These are phyloP conservation scores for Diplocarpon rosae DNA, from an alignment of 2,329 filamentous ascomycete species.

Conservation along the genomic window DNA sequence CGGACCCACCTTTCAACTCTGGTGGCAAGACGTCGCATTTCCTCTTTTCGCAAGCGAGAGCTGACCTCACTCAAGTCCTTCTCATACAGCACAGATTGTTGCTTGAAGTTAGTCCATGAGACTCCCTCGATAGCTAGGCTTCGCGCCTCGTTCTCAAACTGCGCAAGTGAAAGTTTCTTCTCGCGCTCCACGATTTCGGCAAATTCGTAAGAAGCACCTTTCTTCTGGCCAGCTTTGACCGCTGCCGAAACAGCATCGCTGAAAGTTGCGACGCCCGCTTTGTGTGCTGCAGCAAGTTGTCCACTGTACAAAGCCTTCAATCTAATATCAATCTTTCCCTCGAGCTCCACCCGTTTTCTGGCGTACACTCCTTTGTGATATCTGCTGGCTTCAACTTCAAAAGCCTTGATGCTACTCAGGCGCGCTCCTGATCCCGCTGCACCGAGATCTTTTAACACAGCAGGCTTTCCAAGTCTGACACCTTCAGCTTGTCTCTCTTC, in stretches of 20 bases:
- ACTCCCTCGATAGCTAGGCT: conserved; percentile 68
- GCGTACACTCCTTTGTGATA: conserved; percentile 95
- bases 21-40: conserved; percentile 86
- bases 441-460: conserved; percentile 67
- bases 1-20: conserved; percentile 91
- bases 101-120: conserved; percentile 76
- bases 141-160: conserved; percentile 67
- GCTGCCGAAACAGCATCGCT: conserved; percentile 76
- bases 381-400: conserved; percentile 80
- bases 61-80: conserved; percentile 90
- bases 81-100: conserved; percentile 69
- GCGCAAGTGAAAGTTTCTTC: conserved; percentile 62
- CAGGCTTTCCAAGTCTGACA: conserved; percentile 57
- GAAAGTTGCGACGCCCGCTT: conserved; percentile 73
- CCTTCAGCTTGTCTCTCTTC: conserved; percentile 78
- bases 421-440: conserved; percentile 61
- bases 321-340: conserved; percentile 75
- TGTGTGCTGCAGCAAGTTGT: conserved; percentile 84
- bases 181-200: conserved; percentile 82
- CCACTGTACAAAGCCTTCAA: conserved; percentile 80
- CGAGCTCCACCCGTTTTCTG: conserved; percentile 74
- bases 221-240: conserved; percentile 89
- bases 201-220: conserved; percentile 84
- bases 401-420: conserved; percentile 64
- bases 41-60: conserved; percentile 74